A percentile compares a stretch with the other conserved stretches of the same genome.
phyloP scores from a whole-genome alignment of 495 filamentous ascomycete genomes.

The Penicillium cinerascens region DNA sequence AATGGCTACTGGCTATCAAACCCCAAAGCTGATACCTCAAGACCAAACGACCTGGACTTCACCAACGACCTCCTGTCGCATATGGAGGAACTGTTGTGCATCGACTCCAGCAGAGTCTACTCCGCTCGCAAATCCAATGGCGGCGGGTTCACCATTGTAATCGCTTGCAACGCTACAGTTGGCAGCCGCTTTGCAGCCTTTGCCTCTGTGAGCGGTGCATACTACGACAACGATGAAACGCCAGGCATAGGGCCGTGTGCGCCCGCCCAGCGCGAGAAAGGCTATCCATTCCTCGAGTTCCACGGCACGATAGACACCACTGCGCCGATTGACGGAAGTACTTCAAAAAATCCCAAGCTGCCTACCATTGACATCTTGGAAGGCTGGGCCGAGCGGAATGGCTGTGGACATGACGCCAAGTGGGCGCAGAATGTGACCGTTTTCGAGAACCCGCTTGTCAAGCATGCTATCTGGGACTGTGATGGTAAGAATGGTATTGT shows the following conservation, averaged over 20 bases:
- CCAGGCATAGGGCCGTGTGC: constrained; percentile 27
- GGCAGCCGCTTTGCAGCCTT: constrained; percentile 45
- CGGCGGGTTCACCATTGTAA: constrained; percentile 50
- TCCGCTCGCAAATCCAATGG: constrained; percentile 60
- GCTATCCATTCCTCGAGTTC: constrained; percentile 46
- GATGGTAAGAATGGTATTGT: constrained; percentile 31
- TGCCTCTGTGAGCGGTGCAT: constrained; percentile 39
- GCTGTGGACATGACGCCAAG: constrained; percentile 10
- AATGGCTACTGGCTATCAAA: constrained; percentile 37
- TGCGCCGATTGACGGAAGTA: constrained; percentile 21
- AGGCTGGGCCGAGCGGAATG: constrained; percentile 38
- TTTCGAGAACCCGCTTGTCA: constrained; percentile 15
- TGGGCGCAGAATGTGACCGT: constrained; percentile 21
- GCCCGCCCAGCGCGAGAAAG: constrained; percentile 12
- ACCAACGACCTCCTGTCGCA: constrained; percentile 48
- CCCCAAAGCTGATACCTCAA: constrained; percentile 18
- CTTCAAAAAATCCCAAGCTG: constrained; percentile 5
- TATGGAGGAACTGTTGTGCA: constrained; percentile 40
- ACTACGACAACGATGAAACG: constrained; percentile 34
- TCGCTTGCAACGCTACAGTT: constrained; percentile 48
- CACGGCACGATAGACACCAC: constrained; percentile 44
- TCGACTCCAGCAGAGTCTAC: constrained; percentile 51
- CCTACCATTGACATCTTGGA: constrained; percentile 32
- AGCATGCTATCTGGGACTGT: constrained; percentile 36
- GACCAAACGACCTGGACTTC: constrained; percentile 44